Evolutionary conservation across 192 early-diverging fungal species (phyloP).

Genomic region (Gigaspora rosea): DNA sequence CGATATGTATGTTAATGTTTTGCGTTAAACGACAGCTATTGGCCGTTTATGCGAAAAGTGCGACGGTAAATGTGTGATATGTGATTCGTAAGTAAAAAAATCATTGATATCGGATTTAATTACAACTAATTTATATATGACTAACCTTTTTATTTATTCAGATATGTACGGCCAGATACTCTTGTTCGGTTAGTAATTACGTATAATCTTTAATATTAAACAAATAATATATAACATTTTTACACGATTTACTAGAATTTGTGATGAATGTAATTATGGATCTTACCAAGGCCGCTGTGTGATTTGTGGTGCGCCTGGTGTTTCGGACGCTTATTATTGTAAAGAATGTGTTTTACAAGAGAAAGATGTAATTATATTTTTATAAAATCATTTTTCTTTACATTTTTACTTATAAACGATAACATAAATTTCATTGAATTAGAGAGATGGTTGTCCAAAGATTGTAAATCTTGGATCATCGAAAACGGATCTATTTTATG

Average conservation of each 20-base stretch:
- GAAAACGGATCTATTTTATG: constrained; percentile 90
- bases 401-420: background rate
- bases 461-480: constrained; percentile 94
- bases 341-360: constrained; percentile 87
- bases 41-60: constrained; percentile 82
- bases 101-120: too few species aligned
- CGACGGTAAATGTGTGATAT: constrained; percentile 95
- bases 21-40: constrained; percentile 56
- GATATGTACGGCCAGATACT: constrained; percentile 85
- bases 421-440: background rate
- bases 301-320: constrained; percentile 83
- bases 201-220: background rate
- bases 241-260: constrained; percentile 59
- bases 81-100: constrained; percentile 74
- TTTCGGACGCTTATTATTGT: constrained; percentile 96
- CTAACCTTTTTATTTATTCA: constrained; percentile 16
- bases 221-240: background rate
- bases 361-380: constrained; percentile 70
- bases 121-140: background rate
- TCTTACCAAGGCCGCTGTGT: constrained; percentile 88
- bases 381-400: background rate
- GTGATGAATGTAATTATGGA: constrained; percentile 97
- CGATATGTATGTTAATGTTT: background rate
- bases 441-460: constrained; percentile 96
- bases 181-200: constrained; percentile 51